Evolutionary conservation across 2,329 filamentous ascomycete species (phyloP).

Genomic region (Aspergillus uvarum): DNA sequence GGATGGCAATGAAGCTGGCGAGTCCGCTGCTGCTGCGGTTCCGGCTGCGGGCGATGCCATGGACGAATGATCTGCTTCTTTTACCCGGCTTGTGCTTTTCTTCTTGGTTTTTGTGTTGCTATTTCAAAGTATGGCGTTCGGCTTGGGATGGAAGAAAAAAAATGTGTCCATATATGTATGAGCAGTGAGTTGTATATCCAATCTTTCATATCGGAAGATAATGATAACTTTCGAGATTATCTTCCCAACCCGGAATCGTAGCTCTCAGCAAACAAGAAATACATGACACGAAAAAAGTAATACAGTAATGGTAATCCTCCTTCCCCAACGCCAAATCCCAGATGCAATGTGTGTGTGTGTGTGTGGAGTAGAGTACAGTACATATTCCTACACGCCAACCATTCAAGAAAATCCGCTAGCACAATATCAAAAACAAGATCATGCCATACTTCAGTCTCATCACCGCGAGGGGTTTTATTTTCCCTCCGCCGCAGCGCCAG

Average conservation of each 20-base stretch:
- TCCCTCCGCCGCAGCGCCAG: not conserved
- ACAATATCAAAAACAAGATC: too few species aligned
- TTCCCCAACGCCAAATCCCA: slow-evolving; percentile 8
- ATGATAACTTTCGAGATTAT: not conserved
- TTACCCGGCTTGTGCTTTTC: not conserved
- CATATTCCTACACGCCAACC: slow-evolving; percentile 1
- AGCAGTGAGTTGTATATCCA: not conserved
- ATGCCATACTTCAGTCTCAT: not conserved
- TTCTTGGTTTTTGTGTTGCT: not conserved
- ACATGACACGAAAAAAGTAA: not conserved
- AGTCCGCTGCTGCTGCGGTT: slow-evolving; percentile 13
- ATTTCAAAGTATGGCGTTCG: slow-evolving; percentile 32
- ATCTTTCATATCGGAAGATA: not conserved
- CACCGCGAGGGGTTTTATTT: not conserved
- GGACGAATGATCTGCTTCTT: slow-evolving; percentile 12
- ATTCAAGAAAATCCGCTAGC: not conserved
- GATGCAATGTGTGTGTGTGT: slow-evolving; percentile 2
- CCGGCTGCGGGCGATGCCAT: slow-evolving; percentile 18
- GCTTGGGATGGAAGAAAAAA: slow-evolving; percentile 25
- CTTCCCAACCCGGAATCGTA: too few species aligned
- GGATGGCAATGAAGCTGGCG: slow-evolving; percentile 18
- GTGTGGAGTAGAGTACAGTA: not conserved
- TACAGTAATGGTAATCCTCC: not conserved
- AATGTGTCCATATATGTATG: slow-evolving; percentile 18
- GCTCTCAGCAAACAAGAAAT: too few species aligned